phyloP scores from a whole-genome alignment of 2,329 filamentous ascomycete genomes.

The Botryotinia narcissicola region DNA sequence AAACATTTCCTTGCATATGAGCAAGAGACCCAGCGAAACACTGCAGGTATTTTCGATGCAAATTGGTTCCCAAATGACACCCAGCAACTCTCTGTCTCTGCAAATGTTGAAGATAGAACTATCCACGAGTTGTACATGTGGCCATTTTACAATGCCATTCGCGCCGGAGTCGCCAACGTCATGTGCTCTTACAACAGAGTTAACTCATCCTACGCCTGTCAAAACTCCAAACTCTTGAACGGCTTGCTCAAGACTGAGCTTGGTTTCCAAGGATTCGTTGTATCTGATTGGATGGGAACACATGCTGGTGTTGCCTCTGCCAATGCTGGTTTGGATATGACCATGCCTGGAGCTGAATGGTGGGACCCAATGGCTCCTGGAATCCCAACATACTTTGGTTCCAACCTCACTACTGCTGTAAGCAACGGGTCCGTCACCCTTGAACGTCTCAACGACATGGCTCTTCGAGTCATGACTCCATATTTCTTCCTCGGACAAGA shows the following conservation, averaged over 20 bases:
- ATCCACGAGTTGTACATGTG: slow-evolving; percentile 78
- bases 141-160: slow-evolving; percentile 79
- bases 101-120: slow-evolving; percentile 67
- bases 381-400: slow-evolving; percentile 15
- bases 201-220: slow-evolving; percentile 51
- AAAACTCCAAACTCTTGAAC: slow-evolving; percentile 49
- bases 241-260: slow-evolving; percentile 51
- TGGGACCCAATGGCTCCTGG: slow-evolving; percentile 9
- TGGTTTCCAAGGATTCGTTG: slow-evolving; percentile 53
- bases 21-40: slow-evolving; percentile 46
- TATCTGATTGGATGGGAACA: slow-evolving; percentile 67
- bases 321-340: slow-evolving; percentile 64
- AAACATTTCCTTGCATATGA: slow-evolving; percentile 50
- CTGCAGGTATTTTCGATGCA: slow-evolving; percentile 1
- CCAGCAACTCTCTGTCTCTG: slow-evolving; percentile 56
- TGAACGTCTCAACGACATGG: slow-evolving; percentile 47
- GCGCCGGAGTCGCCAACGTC: slow-evolving; percentile 71
- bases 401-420: slow-evolving; percentile 43
- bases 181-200: slow-evolving; percentile 61
- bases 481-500: slow-evolving; percentile 60
- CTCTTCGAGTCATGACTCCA: slow-evolving; percentile 49
- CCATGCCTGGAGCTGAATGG: slow-evolving; percentile 55
- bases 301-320: slow-evolving; percentile 56
- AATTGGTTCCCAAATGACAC: slow-evolving; percentile 15
- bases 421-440: slow-evolving; percentile 47